Conservation (phyloP, 345 rosid genomes). For the Salix koriyanagi region DNA sequence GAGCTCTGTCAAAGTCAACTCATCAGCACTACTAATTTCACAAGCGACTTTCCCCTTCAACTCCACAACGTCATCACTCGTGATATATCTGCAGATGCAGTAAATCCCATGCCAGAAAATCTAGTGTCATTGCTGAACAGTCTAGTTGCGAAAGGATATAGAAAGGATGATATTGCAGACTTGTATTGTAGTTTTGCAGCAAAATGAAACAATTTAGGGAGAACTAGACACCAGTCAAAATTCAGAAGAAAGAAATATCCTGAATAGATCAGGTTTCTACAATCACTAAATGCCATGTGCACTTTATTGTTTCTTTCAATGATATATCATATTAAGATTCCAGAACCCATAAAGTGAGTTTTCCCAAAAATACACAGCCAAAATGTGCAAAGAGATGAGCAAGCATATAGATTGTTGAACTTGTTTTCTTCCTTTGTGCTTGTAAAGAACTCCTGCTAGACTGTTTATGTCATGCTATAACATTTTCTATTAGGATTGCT, state of each 20-base stretch:
- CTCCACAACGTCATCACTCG: conserved; percentile 71
- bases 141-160: no score
- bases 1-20: conserved; percentile 84
- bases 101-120: not conserved
- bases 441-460: no score
- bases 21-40: conserved; percentile 96
- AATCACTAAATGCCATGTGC: no score
- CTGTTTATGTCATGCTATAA: not conserved
- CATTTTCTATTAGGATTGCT: not conserved
- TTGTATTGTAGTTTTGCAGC: not conserved
- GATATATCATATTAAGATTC: not conserved
- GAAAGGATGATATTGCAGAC: not conserved
- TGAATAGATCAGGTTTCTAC: not conserved
- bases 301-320: no score
- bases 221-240: not conserved
- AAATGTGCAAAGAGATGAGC: not conserved
- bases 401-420: no score
- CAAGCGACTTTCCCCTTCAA: conserved; percentile 88
- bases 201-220: not conserved
- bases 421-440: no score
- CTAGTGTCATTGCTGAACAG: not conserved
- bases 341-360: not conserved
- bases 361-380: not conserved
- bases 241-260: not conserved
- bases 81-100: conserved; percentile 46